Percentiles rank a stretch among this genome's conserved stretches.
phyloP scores from a whole-genome alignment of 495 filamentous ascomycete genomes.

The Parathielavia appendiculata region DNA sequence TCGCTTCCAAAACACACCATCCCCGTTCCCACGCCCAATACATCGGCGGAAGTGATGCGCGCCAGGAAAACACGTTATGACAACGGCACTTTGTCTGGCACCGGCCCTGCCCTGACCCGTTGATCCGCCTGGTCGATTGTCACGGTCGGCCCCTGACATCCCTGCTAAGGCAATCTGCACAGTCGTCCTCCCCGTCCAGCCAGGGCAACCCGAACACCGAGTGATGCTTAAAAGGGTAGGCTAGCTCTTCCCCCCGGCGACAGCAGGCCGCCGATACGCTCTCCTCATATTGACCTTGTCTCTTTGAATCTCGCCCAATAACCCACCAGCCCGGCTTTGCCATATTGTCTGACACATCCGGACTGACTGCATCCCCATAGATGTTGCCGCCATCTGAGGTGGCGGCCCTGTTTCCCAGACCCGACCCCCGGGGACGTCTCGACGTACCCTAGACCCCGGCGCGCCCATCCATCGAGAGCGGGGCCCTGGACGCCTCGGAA shows the following conservation, averaged over 20 bases:
- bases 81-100: conserved; percentile 19
- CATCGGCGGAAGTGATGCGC: conserved; percentile 11
- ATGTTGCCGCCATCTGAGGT: conserved; percentile 9
- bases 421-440: neutral
- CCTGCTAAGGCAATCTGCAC: conserved; percentile 32
- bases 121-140: conserved; percentile 31
- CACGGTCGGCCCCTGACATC: conserved; percentile 29
- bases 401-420: conserved; percentile 17
- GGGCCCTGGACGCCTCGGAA: conserved; percentile 9
- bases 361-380: conserved; percentile 23
- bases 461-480: conserved; percentile 23
- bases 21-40: conserved; percentile 14
- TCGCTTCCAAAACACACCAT: conserved; percentile 25
- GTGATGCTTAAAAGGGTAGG: conserved; percentile 22
- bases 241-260: conserved; percentile 23
- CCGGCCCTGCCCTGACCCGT: conserved; percentile 27
- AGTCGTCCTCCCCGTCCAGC: conserved; percentile 18
- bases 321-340: conserved; percentile 35
- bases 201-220: conserved; percentile 8
- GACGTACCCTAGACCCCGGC: neutral
- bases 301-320: conserved; percentile 29
- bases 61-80: conserved; percentile 4
- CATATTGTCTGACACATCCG: conserved; percentile 35
- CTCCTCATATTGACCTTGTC: conserved; percentile 26
- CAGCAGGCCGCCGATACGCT: conserved; percentile 20